Evolutionary conservation across 73 alveolate genomes (phyloP).

Genomic region (Tetrahymena borealis): DNA sequence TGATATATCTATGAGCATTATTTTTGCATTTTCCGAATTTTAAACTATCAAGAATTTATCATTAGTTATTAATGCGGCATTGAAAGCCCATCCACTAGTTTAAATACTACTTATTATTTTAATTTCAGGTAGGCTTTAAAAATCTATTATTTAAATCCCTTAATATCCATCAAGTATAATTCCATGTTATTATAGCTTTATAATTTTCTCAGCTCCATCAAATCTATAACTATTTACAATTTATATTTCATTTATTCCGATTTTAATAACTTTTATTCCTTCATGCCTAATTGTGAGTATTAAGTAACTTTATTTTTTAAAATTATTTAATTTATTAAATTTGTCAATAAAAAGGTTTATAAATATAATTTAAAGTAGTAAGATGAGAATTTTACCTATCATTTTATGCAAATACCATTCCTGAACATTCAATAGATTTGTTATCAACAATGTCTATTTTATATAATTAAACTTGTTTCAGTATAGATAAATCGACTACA

Average conservation of each 20-base stretch:
- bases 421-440: background rate
- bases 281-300: background rate
- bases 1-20: background rate
- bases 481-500: background rate
- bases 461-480: background rate
- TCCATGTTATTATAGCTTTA: background rate
- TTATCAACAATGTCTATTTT: background rate
- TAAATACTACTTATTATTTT: background rate
- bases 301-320: background rate
- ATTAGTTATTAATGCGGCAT: background rate
- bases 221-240: background rate
- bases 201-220: background rate
- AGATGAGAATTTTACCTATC: background rate
- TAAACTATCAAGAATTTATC: background rate
- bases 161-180: background rate
- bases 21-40: background rate
- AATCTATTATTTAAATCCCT: background rate
- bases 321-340: background rate
- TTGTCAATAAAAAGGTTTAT: background rate
- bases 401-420: background rate
- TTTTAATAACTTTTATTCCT: no score
- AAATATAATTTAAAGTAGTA: background rate
- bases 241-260: background rate
- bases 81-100: background rate
- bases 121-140: background rate